Evolutionary conservation across 2,329 filamentous ascomycete species (phyloP).

Genomic region (Colletotrichum sidae): DNA sequence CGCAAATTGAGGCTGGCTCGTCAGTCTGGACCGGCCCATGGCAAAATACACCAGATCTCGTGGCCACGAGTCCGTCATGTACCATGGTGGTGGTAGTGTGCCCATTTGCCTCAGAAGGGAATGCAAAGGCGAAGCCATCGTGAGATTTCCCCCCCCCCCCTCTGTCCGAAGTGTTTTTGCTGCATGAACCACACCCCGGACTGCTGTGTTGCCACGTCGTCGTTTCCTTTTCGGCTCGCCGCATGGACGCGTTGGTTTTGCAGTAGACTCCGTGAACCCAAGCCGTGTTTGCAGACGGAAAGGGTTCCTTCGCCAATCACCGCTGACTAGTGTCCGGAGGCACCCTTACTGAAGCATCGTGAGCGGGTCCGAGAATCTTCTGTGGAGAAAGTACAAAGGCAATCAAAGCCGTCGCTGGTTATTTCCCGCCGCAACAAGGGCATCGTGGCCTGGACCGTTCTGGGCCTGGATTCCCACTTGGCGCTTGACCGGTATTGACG

Average conservation of each 20-base stretch:
- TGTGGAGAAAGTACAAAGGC: slow-evolving; percentile 16
- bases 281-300: slow-evolving; percentile 1
- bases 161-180: slow-evolving; percentile 1
- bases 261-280: neutral
- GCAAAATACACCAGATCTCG: slow-evolving; percentile 13
- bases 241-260: slow-evolving; percentile 10
- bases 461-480: slow-evolving; percentile 5
- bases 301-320: neutral
- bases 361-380: slow-evolving; percentile 24
- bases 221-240: slow-evolving; percentile 21
- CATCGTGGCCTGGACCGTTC: slow-evolving; percentile 20
- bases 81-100: too few species aligned
- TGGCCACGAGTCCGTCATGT: slow-evolving; percentile 3
- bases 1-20: slow-evolving; percentile 22
- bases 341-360: neutral
- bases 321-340: neutral
- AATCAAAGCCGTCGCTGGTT: neutral
- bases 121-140: slow-evolving; percentile 36
- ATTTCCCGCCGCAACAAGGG: slow-evolving; percentile 3
- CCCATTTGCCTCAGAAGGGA: slow-evolving; percentile 7
- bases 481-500: neutral
- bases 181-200: neutral
- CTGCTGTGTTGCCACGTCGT: slow-evolving; percentile 28
- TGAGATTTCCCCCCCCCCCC: slow-evolving; percentile 25
- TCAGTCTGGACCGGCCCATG: slow-evolving; percentile 34